Base-by-base conservation (phyloP, 345 rosid species). In the Gossypium anomalum region DNA sequence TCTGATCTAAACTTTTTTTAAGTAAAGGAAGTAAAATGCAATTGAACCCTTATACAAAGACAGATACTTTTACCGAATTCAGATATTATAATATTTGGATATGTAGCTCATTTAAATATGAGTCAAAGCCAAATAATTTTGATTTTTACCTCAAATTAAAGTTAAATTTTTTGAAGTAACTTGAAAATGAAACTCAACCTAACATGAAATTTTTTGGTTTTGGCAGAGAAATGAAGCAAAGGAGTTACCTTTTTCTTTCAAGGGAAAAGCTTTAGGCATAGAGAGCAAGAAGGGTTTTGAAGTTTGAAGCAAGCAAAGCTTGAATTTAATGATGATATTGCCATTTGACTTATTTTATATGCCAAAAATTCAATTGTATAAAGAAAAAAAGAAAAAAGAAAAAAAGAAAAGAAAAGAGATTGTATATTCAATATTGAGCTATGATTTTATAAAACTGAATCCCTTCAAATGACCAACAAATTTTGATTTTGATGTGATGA, bases 141-240 rank as follows among this genome's bases (percentile, higher is more conserved):
- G 49, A 45, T 45, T 1, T 45, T 45, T 45, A 45, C 10, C 13
- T 45, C 12, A 3, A 45, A 10, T 45, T 0, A 11, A 45, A 11
- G 12, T 10, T 11, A 11, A 45, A 3, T 9, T 45, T 45, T 45
- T 3, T 3, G 6, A 29, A 29, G 5, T 29, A 29, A 29, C 0
- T 34, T 34, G 41, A 45, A 10, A 45, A 45, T 45, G 13, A 45
- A 45, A 10, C 14, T 45, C 49, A 45, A 45, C 13, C 49, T 45
- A 45, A 45, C 19, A 70, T 29, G 47, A 19, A 70, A 52, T 17
- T n/a, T 70, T 17, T 9, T 15, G 63, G 3, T 59, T n/a, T 53
- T 52, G 48, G 48, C 62, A 70, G 74, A 52, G 62, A 70, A 70
- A 53, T 70, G 49, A 70, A n/a, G 23, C 62, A 34, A 70, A 34